A percentile compares a stretch with the other conserved stretches of the same genome.
phyloP scores from a whole-genome alignment of 768 basidiomycete species.

The Nidularia pulvinata region DNA sequence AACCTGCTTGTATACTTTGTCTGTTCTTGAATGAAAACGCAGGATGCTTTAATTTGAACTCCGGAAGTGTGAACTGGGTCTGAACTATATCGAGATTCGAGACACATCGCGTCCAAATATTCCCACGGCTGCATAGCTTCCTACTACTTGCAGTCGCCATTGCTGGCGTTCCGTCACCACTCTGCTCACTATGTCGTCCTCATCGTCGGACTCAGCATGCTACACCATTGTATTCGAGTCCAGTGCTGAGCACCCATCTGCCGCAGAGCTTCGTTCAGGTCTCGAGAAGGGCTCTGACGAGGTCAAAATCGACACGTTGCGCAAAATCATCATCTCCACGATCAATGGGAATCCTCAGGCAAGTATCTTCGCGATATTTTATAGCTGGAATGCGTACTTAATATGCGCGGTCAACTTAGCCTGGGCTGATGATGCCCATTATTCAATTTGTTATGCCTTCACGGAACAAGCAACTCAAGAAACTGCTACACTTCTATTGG shows the following conservation, averaged over 20 bases:
- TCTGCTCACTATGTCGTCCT: conserved; percentile 19
- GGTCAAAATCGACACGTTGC: conserved; percentile 94
- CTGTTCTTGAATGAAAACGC: no score
- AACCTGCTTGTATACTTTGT: no score
- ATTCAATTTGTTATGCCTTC: conserved; percentile 98
- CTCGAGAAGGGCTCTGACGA: conserved; percentile 97
- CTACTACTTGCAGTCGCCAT: conserved; percentile 1
- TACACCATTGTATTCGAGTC: conserved; percentile 83
- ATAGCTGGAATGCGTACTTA: background rate
- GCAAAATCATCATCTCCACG: conserved; percentile 90
- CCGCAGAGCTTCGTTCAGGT: conserved; percentile 76
- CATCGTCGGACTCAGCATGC: conserved; percentile 61
- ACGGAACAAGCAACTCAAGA: conserved; percentile 96
- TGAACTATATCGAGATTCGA: no score
- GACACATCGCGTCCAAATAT: conserved; percentile 20
- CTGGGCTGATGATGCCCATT: conserved; percentile 94
- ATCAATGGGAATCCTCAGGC: conserved; percentile 96
- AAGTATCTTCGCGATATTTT: conserved; percentile 17
- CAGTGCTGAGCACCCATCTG: conserved; percentile 72
- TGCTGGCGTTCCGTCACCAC: conserved; percentile 1
- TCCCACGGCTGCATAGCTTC: conserved; percentile 14
- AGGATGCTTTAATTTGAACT: no score
- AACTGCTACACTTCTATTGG: conserved; percentile 94
- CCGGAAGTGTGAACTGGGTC: no score
- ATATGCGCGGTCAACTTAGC: conserved; percentile 45